Evolutionary conservation across 805 yeast genomes (phyloP).

Genomic region (Metschnikowia matae): DNA sequence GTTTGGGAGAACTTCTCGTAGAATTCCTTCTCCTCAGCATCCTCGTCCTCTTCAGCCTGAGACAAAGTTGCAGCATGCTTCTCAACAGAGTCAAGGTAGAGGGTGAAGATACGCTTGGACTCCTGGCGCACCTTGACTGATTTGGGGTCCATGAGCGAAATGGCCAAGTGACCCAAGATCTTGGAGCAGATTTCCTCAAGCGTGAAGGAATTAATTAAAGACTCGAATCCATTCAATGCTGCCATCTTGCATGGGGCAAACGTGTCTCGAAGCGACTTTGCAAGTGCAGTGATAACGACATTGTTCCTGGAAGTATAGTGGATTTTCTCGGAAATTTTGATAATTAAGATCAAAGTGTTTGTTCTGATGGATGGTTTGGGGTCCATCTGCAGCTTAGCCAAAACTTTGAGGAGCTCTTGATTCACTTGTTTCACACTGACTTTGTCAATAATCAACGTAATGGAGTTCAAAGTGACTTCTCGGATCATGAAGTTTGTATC

Average conservation of each 20-base stretch:
- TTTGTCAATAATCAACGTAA: constrained; percentile 56
- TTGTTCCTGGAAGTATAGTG: constrained; percentile 55
- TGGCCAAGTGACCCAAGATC: constrained; percentile 79
- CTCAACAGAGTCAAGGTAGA: constrained; percentile 44
- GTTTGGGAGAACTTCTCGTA: constrained; percentile 25
- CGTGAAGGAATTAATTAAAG: constrained; percentile 60
- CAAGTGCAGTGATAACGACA: constrained; percentile 82
- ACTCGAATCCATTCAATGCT: constrained; percentile 70
- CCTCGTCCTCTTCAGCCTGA: constrained; percentile 32
- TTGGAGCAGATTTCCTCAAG: constrained; percentile 76
- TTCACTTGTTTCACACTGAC: constrained; percentile 78
- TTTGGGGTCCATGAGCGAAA: constrained; percentile 68
- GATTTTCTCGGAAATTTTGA: constrained; percentile 58
- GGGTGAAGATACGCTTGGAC: constrained; percentile 64
- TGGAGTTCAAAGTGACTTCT: constrained; percentile 70
- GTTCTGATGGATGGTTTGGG: constrained; percentile 72
- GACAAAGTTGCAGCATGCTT: constrained; percentile 34
- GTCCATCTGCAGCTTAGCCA: constrained; percentile 82
- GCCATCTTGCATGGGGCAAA: constrained; percentile 69
- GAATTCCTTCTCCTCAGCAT: constrained; percentile 36
- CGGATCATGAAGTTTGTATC: constrained; percentile 82
- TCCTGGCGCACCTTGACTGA: constrained; percentile 65
- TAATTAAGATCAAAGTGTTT: constrained; percentile 66
- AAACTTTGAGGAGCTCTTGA: constrained; percentile 72
- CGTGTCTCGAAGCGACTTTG: constrained; percentile 78